These are phyloP conservation scores for Malassezia nana DNA, from an alignment of 1,284 basidiomycete genomes.

Conservation along the genomic window DNA sequence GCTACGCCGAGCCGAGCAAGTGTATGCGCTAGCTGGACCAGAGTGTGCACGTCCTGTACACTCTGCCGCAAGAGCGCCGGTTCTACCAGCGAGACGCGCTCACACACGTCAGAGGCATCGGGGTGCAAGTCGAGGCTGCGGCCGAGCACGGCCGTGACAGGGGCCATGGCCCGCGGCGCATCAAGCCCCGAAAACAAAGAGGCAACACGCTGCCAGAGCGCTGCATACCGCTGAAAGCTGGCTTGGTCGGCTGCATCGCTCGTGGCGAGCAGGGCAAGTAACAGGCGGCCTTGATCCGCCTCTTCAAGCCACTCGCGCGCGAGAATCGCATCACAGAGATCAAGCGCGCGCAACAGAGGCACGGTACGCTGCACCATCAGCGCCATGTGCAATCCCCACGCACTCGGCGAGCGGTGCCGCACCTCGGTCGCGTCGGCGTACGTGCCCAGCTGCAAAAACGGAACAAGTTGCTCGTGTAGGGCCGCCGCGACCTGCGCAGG, in stretches of 20 bases:
- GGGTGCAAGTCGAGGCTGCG: not conserved
- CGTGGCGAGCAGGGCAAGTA: slow-evolving; percentile 2
- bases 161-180: not conserved
- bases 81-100: not conserved
- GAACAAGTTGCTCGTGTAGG: slow-evolving; percentile 4
- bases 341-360: not conserved
- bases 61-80: not conserved
- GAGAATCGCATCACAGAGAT: not conserved
- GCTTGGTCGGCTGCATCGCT: not conserved
- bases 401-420: not conserved
- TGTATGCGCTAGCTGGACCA: not conserved
- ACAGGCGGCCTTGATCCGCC: not conserved
- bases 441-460: slow-evolving; percentile 10
- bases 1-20: not conserved
- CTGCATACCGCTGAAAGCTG: not conserved
- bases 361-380: not conserved
- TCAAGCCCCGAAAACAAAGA: not conserved
- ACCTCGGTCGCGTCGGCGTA: slow-evolving; percentile 2
- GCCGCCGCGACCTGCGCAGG: not conserved
- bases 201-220: not conserved
- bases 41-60: not conserved
- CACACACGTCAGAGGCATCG: not conserved
- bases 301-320: not conserved
- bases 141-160: not conserved
- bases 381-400: not conserved